Conservation (phyloP, 192 early-diverging fungal species). For the Backusella tarrabulga region DNA sequence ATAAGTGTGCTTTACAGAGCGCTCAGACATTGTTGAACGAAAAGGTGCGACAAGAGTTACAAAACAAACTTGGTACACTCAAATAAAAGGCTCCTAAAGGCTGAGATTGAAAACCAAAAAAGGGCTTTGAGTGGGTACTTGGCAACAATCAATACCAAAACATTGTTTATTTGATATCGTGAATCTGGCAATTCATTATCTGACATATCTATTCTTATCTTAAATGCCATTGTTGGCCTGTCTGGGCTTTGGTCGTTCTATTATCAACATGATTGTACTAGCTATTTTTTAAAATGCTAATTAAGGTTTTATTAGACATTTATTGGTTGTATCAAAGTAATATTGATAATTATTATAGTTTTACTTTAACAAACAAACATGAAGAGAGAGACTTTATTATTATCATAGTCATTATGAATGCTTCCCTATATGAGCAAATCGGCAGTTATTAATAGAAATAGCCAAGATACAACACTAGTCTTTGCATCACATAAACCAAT, state of each 20-base stretch:
- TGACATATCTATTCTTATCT: not conserved
- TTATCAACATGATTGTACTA: too few species aligned
- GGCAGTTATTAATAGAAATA: too few species aligned
- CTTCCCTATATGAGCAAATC: too few species aligned
- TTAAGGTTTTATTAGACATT: too few species aligned
- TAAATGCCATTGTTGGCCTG: not conserved
- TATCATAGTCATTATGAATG: too few species aligned
- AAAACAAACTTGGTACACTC: not conserved
- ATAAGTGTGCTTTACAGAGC: not conserved
- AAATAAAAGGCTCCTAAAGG: not conserved
- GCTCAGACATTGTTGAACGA: conserved; percentile 1
- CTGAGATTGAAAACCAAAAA: conserved; percentile 2
- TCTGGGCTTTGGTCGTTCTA: not conserved
- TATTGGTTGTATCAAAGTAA: too few species aligned
- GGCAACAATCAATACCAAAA: not conserved
- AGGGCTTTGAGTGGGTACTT: not conserved
- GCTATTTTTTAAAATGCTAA: too few species aligned
- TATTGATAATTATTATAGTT: too few species aligned
- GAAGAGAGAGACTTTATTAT: too few species aligned
- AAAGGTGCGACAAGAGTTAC: not conserved
- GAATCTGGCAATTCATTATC: not conserved
- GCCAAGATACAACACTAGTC: too few species aligned
- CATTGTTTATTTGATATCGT: not conserved
- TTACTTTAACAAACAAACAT: too few species aligned
- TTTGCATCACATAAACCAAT: too few species aligned